These are phyloP conservation scores for Saccharata proteae DNA, from an alignment of 2,329 filamentous ascomycete species.

Conservation along the genomic window DNA sequence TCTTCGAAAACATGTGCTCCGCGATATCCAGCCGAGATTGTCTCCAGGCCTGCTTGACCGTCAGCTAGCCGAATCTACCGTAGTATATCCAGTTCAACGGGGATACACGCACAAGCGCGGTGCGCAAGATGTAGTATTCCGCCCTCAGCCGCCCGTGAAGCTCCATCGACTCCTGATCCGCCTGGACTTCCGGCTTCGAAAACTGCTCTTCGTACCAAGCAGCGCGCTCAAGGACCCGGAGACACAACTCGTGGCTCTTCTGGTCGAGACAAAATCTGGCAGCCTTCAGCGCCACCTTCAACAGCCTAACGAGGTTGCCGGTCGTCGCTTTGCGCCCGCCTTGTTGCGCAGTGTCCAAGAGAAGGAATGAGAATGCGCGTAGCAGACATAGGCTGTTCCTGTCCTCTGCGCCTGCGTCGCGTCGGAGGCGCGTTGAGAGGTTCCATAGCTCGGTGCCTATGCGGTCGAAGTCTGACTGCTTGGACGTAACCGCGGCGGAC, in stretches of 20 bases:
- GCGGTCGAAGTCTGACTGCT: constrained; percentile 40
- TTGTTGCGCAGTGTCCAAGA: constrained; percentile 40
- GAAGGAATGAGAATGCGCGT: constrained; percentile 48
- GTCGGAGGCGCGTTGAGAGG: constrained; percentile 41
- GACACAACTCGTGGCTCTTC: constrained; percentile 44
- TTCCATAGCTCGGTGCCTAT: constrained; percentile 56
- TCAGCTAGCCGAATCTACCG: constrained; percentile 6
- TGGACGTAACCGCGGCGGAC: constrained; percentile 18
- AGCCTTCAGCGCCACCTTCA: constrained; percentile 57
- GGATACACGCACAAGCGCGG: constrained; percentile 45
- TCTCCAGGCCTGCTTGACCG: constrained; percentile 52
- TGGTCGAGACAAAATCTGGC: constrained; percentile 51
- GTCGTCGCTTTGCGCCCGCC: neutral
- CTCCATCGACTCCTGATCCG: constrained; percentile 11
- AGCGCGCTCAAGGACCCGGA: constrained; percentile 51
- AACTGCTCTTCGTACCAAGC: constrained; percentile 36
- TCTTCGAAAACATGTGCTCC: constrained; percentile 62
- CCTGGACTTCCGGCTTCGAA: constrained; percentile 12
- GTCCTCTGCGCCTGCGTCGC: constrained; percentile 11
- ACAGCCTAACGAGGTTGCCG: constrained; percentile 38
- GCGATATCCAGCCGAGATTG: constrained; percentile 62
- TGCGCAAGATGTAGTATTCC: constrained; percentile 56
- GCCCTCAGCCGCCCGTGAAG: constrained; percentile 34
- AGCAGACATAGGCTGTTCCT: constrained; percentile 8
- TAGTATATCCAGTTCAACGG: neutral